These are phyloP conservation scores for Laburnicola sp. DNA, from an alignment of 2,329 filamentous ascomycete genomes.

Conservation along the genomic window DNA sequence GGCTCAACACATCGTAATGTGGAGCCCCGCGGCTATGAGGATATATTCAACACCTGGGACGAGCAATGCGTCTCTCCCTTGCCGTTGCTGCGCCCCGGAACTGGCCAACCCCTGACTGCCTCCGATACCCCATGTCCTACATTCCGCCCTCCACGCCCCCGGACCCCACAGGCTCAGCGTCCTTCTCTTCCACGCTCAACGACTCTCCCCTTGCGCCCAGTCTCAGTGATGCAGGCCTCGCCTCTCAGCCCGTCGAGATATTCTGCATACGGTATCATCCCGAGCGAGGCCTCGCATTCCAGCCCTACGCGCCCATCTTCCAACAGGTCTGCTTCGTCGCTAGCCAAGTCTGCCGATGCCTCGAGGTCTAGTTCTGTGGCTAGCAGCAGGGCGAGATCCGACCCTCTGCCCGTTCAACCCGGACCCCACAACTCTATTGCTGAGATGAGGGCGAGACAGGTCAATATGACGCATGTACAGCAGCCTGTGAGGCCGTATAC, in stretches of 20 bases:
- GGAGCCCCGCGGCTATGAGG: conserved; percentile 12
- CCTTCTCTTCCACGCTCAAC: background rate
- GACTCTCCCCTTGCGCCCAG: background rate
- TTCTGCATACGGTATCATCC: background rate
- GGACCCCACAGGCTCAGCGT: background rate
- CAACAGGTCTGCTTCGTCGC: background rate
- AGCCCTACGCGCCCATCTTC: background rate
- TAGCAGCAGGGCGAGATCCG: background rate
- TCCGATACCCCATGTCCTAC: conserved; percentile 1
- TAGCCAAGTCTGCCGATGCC: background rate
- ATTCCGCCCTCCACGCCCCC: conserved; percentile 5
- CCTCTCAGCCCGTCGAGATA: background rate
- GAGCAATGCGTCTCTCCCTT: background rate
- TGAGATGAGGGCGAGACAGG: background rate
- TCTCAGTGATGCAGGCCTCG: background rate
- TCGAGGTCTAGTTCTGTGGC: background rate
- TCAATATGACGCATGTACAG: background rate
- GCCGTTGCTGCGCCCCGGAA: conserved; percentile 4
- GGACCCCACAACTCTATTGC: conserved; percentile 7
- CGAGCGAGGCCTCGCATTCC: too few species aligned
- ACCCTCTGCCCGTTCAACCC: background rate
- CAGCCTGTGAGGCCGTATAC: conserved; percentile 5
- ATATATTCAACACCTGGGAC: conserved; percentile 9
- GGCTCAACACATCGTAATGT: background rate
- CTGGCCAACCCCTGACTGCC: conserved; percentile 1